Conservation (phyloP, 306 rosid species). For the Acacia crassicarpa region DNA sequence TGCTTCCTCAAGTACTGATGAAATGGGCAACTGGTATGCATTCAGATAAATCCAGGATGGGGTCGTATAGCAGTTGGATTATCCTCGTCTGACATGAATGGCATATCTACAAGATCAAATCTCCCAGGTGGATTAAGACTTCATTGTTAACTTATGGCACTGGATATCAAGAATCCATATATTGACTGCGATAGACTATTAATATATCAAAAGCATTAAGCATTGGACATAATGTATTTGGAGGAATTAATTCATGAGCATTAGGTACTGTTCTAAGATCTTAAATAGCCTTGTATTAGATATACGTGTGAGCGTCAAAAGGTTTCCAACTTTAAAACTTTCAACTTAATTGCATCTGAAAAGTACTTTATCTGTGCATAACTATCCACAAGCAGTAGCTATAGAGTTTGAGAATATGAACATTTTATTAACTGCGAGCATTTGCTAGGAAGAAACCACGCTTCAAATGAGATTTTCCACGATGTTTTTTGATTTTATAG, state of each 20-base stretch:
- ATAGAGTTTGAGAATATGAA: not conserved
- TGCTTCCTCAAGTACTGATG: constrained; percentile 25
- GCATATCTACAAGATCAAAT: constrained; percentile 14
- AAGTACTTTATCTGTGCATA: not conserved
- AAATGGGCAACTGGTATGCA: constrained; percentile 24
- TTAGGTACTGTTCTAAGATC: not conserved
- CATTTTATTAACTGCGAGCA: not conserved
- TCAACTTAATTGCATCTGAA: not conserved
- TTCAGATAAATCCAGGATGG: constrained; percentile 26
- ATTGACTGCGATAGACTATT: not conserved
- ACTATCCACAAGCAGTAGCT: not conserved
- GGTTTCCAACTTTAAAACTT: not conserved
- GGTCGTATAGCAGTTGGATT: constrained; percentile 24
- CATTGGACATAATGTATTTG: not conserved
- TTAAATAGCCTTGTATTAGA: not conserved
- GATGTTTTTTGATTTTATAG: not conserved
- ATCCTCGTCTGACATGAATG: constrained; percentile 25
- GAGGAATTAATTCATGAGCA: not conserved
- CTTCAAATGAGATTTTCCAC: not conserved
- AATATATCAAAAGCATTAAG: not conserved
- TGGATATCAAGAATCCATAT: not conserved
- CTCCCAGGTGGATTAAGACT: not conserved
- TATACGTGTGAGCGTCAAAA: not conserved
- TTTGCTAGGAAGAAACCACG: not conserved
- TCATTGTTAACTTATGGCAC: not conserved